These are phyloP conservation scores for Dactylis glomerata DNA, from an alignment of 176 grass and related monocot genomes.

Conservation along the genomic window DNA sequence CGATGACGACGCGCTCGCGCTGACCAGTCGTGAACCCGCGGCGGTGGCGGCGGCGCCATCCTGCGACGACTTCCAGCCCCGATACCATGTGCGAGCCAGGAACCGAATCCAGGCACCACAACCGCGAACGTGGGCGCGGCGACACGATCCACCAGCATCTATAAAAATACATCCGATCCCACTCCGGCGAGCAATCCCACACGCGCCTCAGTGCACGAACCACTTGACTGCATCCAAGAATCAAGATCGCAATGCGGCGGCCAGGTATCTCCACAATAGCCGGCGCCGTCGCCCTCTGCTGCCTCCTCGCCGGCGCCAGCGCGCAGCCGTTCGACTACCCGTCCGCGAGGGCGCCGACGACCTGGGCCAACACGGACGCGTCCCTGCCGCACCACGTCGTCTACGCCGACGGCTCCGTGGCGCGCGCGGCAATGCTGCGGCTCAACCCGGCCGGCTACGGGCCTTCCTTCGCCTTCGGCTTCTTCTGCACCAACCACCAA, in stretches of 20 bases:
- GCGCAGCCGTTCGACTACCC: conserved; percentile 45
- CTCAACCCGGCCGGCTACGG: conserved; percentile 38
- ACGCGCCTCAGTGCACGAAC: too few relatives aligned
- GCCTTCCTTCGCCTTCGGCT: conserved; percentile 47
- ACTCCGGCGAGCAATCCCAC: too few relatives aligned
- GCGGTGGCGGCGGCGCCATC: not conserved
- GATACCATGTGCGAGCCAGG: not conserved
- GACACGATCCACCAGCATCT: not conserved
- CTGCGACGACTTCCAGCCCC: not conserved
- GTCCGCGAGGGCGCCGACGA: not conserved
- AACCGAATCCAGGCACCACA: too few relatives aligned
- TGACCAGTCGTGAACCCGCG: not conserved
- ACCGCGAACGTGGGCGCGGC: too few relatives aligned
- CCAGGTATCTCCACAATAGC: not conserved
- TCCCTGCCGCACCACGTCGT: conserved; percentile 16
- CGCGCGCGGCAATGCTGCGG: conserved; percentile 30
- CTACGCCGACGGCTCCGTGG: conserved; percentile 44
- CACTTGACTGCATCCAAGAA: too few relatives aligned
- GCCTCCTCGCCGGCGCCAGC: not conserved
- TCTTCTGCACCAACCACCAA: conserved; percentile 42
- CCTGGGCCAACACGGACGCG: conserved; percentile 39
- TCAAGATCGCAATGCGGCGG: not conserved
- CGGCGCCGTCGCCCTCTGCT: not conserved
- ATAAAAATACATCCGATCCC: not conserved
- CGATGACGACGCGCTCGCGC: not conserved